Base-by-base conservation (phyloP, 345 rosid genomes). In the Citrus mangshanensis region DNA sequence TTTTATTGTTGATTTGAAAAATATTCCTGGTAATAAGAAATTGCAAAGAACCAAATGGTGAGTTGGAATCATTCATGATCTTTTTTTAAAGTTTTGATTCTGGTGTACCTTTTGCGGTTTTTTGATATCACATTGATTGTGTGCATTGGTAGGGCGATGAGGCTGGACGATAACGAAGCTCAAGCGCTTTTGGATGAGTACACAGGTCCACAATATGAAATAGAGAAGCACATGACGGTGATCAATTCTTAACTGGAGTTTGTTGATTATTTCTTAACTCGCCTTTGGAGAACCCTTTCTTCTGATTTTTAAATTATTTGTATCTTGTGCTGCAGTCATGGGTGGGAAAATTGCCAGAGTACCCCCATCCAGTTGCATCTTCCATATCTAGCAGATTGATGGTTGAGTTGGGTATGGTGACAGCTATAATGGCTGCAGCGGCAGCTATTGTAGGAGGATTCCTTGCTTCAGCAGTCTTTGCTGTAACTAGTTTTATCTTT, bases 351-450 rank as follows among this genome's bases (percentile, higher is more conserved):
- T 79, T 91, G 73, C 87, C 91, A 13, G 95, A 92, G 80, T 89
- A 84, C 56, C 97, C 98, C 70, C 89, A 92, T 85, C 97, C 97
- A 7, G 89, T 92, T 21, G 98, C 98, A 34, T 95, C 97, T 78
- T 93, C 98, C 62, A 95, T 95, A 83, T 95, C 98, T 67, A 91
- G 98, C 85, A 91, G 98, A 87, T 85, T 93, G 89, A 91, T 93
- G 93, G 97, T 92, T 75, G 98, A 95, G 91, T 87, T 95, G 73
- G 98, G 98, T 73, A 88, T 93, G 97, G 87, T 95, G 77, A 88
- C 98, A 32, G 97, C 98, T 68, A 79, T 89, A 61, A 95, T 95
- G 87, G 95, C 90, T 74, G 91, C 97, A 24, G 97, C 98, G 3
- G 94, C 98, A 79, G 93, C 81, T 82, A 86, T 91, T 42, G 92